phyloP scores from a whole-genome alignment of 306 rosid species.

The Vigna mungo region DNA sequence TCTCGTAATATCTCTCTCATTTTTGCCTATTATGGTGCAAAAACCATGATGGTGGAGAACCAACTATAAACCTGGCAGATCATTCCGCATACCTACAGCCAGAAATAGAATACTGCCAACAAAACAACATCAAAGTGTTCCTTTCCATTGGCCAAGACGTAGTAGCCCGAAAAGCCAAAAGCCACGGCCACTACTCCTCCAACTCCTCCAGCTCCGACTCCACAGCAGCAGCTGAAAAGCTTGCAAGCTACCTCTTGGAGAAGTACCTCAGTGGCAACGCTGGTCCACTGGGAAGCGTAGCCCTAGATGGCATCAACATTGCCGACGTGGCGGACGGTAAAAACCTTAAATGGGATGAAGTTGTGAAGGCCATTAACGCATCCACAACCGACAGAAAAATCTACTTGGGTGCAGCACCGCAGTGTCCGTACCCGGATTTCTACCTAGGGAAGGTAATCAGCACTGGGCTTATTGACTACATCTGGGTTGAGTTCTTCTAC shows the following conservation, averaged over 20 bases:
- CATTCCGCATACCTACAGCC: not conserved
- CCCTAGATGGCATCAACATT: not conserved
- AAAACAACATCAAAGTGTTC: not conserved
- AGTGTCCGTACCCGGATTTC: constrained; percentile 36
- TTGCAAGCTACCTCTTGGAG: not conserved
- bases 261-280: constrained; percentile 43
- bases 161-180: not conserved
- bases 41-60: too few species aligned
- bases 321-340: not conserved
- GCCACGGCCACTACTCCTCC: not conserved
- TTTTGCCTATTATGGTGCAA: too few species aligned
- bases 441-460: constrained; percentile 33
- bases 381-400: not conserved
- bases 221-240: not conserved
- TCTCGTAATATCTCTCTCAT: too few species aligned
- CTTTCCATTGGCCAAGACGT: not conserved
- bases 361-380: not conserved
- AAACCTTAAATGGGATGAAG: not conserved
- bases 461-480: constrained; percentile 55
- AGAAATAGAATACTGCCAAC: not conserved
- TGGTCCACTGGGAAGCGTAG: constrained; percentile 32
- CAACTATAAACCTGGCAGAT: not conserved
- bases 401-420: not conserved
- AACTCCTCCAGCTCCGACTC: not conserved
- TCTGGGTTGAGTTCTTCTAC: constrained; percentile 67